Evolutionary conservation across 1,139 yeast genomes (phyloP), one percentile per base, ranked within the genome.

Genomic region (Meyerozyma athensensis): DNA sequence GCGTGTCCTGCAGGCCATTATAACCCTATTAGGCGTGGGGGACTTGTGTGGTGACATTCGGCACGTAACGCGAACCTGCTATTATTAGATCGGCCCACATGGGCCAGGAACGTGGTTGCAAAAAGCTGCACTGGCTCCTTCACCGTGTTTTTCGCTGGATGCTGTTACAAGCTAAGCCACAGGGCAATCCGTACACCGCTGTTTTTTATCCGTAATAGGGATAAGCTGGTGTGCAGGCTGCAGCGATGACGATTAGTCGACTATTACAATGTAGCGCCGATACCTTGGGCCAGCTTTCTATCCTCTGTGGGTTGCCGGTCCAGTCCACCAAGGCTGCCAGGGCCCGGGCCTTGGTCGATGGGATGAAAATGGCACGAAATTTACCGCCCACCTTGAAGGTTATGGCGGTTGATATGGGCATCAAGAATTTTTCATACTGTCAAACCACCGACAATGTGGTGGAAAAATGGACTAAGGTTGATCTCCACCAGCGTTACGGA

Each of bases 401-500:
- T 5, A 42, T 61, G 5, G 53, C 69, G 9, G 54, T 68, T 9
- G 74, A 68, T 43, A 56, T 68, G 10, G 74, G 74, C 5, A 49
- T 68, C 38, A 68, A 67, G 48, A 67, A 68, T 49, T 65, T 68
- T 40, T 58, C 71, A 3, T 67, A 59, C 43, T 68, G 74, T 47
- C 54, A 54, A 35, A 43, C 58, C 10, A 35, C 41, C 4, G 38
- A 49, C 26, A 42, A 54, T 38, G 4, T 34, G 39, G 5, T 41
- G 35, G 22, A 42, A 12, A 40, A 45, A 13, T 68, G 74, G 74
- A 51, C 54, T 34, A 65, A 65, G 34, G 14, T 58, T 8, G 53
- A 67, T 43, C 47, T 59, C 34, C 58, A 58, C 36, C 39, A 45
- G 21, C 37, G 23, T 9, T 55, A 43, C 35, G 61, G 58, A n/a